Evolutionary conservation across 441 rosid species (phyloP), one percentile per base, ranked within the genome.

Genomic region (Pelargonium hybrid): DNA sequence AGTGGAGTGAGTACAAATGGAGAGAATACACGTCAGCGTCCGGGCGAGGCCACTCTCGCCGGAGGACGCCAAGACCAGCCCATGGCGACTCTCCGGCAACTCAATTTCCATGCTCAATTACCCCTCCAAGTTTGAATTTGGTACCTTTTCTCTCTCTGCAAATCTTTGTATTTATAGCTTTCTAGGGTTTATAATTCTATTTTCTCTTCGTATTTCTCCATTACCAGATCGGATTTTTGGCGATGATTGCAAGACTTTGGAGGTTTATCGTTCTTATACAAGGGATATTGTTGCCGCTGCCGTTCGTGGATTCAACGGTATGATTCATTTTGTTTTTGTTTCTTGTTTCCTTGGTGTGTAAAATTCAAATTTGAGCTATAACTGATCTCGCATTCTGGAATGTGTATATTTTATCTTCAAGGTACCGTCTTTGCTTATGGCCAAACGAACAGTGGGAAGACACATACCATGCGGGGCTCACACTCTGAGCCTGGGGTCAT

Each of bases 381-480:
- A 9, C n/a, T 56, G 26, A 26, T 7, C 62, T 56, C 4, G 7
- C 0, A 6, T 11, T 59, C 3, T 62, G 41, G 0, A 13, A 13
- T 26, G 14, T 23, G 66, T 52, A 50, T 34, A 25, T 41, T 21
- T 15, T 48, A 34, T 7, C 15, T 65, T 39, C 9, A 23, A 93
- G 97, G 98, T 13, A 93, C 98, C 7, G 96, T 90, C 47, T 93
- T 93, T 83, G 98, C 97, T 34, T 93, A 93, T 65, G 98, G 98
- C 43, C 97, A 93, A 74, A 93, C 98, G 4, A 91, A 90, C 62
- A 93, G 97, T 59, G 98, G 97, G 15, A 93, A 93, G 88, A 93
- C 98, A 0, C 91, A 90, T 72, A 93, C 98, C 2, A 93, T 93
- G 98, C 87, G 96, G 54, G 98, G 98, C 57, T 84, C 96, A 0